Evolutionary conservation across 495 filamentous ascomycete species (phyloP), one percentile per base, ranked within the genome.

Genomic region (Annulohypoxylon nitens): DNA sequence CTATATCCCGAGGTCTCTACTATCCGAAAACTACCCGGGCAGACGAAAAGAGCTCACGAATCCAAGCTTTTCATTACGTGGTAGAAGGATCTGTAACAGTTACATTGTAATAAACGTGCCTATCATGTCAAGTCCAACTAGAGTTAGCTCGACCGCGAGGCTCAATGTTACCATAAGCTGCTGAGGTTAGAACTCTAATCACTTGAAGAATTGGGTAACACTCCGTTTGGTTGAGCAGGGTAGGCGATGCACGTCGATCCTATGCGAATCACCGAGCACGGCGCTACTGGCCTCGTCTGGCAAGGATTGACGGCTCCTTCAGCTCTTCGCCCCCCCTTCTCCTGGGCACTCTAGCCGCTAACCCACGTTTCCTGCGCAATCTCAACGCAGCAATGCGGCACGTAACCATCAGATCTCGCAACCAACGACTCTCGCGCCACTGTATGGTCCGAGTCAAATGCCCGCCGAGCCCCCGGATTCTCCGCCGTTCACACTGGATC

Each of bases 11-110:
- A 23, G 20, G 20, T 20, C 5, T 47, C 4, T 47, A 4, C 43
- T 9, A 12, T 47, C n/a, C n/a, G 43, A 16, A 47, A 20, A 5
- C 16, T 47, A 0, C n/a, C 18, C 20, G 20, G 20, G 20, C 20
- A 23, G 20, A 23, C 20, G 4, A 18, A 20, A 47, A 47, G 43
- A 47, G 18, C n/a, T 47, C 6, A 20, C 4, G 18, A 16, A 47
- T 8, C 50, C 50, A 16, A 30, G 25, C 11, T 54, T 54, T 33
- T 33, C 1, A n/a, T 54, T 54, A 5, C 25, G n/a, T 26, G 50
- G 50, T 54, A 33, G 50, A 33, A 54, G 50, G 50, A 54, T 54
- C 50, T 54, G 50, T 54, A 54, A 54, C 50, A 30, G 50, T 54
- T 54, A 26, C 50, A 54, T 54, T 54, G 23, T 9, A 54, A n/a